Base-by-base conservation (phyloP, 768 basidiomycete genomes). In the Phylloporus rhodoxanthus region DNA sequence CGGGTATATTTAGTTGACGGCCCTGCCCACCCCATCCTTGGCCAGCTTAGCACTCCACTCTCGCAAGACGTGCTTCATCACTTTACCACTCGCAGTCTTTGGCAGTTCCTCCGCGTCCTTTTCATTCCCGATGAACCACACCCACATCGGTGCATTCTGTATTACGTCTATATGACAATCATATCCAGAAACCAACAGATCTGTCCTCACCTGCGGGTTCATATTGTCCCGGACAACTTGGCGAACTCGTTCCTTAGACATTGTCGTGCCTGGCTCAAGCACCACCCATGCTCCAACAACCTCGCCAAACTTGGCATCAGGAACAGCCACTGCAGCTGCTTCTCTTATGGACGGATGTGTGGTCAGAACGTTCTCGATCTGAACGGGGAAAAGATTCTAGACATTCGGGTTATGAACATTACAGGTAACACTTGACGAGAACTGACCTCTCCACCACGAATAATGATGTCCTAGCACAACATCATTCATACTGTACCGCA, bases 21-120 rank as follows among this genome's bases (percentile, higher is more conserved):
- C 51, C 34, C 11, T 36, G 32, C 84, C 84, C 28, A 79, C 56
- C 6, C 67, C 67, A 45, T 68, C 72, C 57, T 66, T 57, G 21
- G 75, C 79, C 34, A 85, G 59, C 8, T 78, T 75, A 37, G 70
- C 73, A 60, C 83, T 79, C 88, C 87, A 89, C 19, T 72, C 68
- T 26, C 89, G 72, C 39, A 92, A 62, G 3, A 90, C 60, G 62
- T 89, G 86, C 69, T 91, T 92, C 82, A 81, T 80, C 37, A 92
- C 81, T 64, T 92, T 92, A 34, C 89, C 89, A 55, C 88, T 91
- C 13, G 85, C 88, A 9, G 90, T 92, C 72, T 87, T 90, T 1
- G 90, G 89, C 8, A 91, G 62, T 54, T 87, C 83, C 8, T 61
- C 65, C 8, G 72, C 69, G 2, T 65, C 66, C 1, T 76, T 79